Base-by-base conservation (phyloP, 192 early-diverging fungal genomes). In the Coemansia sp. region DNA sequence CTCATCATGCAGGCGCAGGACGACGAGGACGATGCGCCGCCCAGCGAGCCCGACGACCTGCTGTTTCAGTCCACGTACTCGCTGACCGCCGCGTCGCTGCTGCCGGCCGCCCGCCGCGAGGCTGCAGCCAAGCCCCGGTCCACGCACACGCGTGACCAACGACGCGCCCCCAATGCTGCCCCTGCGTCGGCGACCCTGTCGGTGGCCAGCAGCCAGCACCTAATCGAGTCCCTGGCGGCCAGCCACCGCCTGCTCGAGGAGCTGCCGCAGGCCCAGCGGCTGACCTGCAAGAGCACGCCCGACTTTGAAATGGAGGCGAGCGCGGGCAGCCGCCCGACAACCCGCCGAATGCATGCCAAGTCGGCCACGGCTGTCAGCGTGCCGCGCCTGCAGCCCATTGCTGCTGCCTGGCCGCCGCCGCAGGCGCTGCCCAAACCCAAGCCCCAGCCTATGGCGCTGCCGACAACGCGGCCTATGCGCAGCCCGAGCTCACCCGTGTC, bases 1-100 rank as follows among this genome's bases (percentile, higher is more conserved):
- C 23, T 27, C 19, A 19, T 27, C 1, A 10, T 41, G 0, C 25
- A 21, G 41, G 34, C n/a, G 38, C 49, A 52, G 22, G 50, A 55
- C 5, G 41, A 29, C 4, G 53, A 29, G 17, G 38, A 39, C 28
- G 28, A 29, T 8, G 28, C 4, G 28, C 28, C 8, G 28, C n/a
- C n/a, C n/a, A 39, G 38, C 23, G 45, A 19, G 4, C 8, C 3
- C 3, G 44, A 38, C 19, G 41, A 51, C 26, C 8, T 46, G 35
- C 21, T 62, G 42, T 41, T 62, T 5, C 51, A 54, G 45, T 62
- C 60, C n/a, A 41, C 44, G 26, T 62, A 62, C 34, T 62, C 60
- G 44, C 60, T 62, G 6, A 54, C 60, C 2, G 50, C 50, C 1
- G 25, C 48, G 2, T 62, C 60, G 27, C 26, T 62, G 29, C 36